phyloP scores from a whole-genome alignment of 192 early-diverging fungal genomes.

The Linnemannia exigua region DNA sequence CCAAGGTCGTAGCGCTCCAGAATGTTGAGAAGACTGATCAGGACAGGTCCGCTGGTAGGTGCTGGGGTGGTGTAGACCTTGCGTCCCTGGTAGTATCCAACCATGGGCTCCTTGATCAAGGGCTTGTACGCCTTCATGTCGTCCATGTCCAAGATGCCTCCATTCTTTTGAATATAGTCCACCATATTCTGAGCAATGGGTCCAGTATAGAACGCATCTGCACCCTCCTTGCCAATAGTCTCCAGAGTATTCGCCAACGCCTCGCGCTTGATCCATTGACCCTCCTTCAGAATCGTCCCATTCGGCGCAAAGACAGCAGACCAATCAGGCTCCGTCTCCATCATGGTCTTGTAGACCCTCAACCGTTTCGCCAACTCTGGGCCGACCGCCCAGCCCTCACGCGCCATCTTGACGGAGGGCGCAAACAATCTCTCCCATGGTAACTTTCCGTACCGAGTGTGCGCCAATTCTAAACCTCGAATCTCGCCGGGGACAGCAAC shows the following conservation, averaged over 20 bases:
- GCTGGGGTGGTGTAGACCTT: slow-evolving; percentile 65
- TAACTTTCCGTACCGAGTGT: slow-evolving; percentile 84
- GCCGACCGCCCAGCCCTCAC: slow-evolving; percentile 80
- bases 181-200: slow-evolving; percentile 79
- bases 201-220: slow-evolving; percentile 71
- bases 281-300: slow-evolving; percentile 75
- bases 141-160: slow-evolving; percentile 83
- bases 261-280: slow-evolving; percentile 74
- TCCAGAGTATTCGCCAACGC: slow-evolving; percentile 74
- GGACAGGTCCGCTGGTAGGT: slow-evolving; percentile 87
- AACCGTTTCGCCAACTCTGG: slow-evolving; percentile 58
- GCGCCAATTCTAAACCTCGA: slow-evolving; percentile 86
- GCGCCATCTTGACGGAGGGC: slow-evolving; percentile 79
- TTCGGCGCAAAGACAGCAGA: slow-evolving; percentile 76
- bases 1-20: slow-evolving; percentile 86
- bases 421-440: slow-evolving; percentile 86
- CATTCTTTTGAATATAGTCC: slow-evolving; percentile 68
- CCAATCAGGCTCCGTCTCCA: slow-evolving; percentile 58
- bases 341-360: slow-evolving; percentile 20
- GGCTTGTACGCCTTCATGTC: slow-evolving; percentile 82
- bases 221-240: slow-evolving; percentile 71
- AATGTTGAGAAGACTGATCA: slow-evolving; percentile 89
- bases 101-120: slow-evolving; percentile 68
- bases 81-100: slow-evolving; percentile 84
- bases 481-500: slow-evolving; percentile 93